Conservation (phyloP, 2,329 filamentous ascomycete genomes). For the Botrytis fabae region DNA sequence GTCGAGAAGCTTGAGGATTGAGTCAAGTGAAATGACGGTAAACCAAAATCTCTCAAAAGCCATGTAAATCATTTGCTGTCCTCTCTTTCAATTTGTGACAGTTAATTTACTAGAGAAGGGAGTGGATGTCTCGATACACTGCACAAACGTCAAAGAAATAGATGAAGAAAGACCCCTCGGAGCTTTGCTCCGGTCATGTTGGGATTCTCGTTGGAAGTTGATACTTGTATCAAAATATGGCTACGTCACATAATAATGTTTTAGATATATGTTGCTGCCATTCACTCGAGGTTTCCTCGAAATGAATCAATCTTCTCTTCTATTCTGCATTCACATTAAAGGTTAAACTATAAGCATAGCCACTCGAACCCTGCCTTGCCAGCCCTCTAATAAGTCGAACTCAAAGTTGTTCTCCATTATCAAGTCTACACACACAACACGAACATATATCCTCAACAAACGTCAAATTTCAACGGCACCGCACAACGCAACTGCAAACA, state of each 20-base stretch:
- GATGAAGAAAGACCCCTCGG: not conserved
- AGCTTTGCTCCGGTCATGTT: not conserved
- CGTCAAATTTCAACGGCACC: not conserved
- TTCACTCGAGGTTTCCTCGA: slow-evolving; percentile 3
- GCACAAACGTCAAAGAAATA: not conserved
- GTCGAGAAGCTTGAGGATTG: not conserved
- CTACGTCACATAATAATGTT: slow-evolving; percentile 10
- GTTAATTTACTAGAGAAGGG: not conserved
- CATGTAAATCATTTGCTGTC: not conserved
- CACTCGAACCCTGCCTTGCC: not conserved
- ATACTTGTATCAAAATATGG: not conserved
- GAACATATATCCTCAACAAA: not conserved
- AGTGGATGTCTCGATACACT: not conserved
- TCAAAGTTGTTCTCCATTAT: not conserved
- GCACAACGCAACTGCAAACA: not conserved
- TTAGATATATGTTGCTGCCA: slow-evolving; percentile 5
- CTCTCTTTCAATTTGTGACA: not conserved
- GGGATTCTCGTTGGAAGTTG: not conserved
- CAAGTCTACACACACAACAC: not conserved
- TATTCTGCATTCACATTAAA: not conserved
- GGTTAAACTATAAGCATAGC: not conserved
- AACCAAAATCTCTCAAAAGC: not conserved
- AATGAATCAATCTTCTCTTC: not conserved
- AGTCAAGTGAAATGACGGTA: not conserved
- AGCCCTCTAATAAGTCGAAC: not conserved